Conservation (phyloP, 1,284 basidiomycete species). For the Pseudozyma thailandica region DNA sequence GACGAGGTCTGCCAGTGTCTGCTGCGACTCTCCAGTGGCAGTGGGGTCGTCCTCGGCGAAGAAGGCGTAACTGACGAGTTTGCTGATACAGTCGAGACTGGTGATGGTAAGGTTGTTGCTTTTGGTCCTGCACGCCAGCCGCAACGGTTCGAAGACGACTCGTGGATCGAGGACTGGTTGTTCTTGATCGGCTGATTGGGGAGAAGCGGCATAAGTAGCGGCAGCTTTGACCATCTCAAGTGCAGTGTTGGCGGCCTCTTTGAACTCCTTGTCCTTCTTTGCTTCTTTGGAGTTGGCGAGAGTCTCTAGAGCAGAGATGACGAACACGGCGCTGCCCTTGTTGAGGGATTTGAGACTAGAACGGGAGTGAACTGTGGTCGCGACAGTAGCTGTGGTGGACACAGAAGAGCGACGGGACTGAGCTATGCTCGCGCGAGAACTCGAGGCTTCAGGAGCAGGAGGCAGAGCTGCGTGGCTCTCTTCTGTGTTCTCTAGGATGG, state of each 20-base stretch:
- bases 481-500: slow-evolving; percentile 7
- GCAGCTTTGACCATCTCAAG: slow-evolving; percentile 65
- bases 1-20: slow-evolving; percentile 62
- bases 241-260: slow-evolving; percentile 54
- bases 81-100: slow-evolving; percentile 66
- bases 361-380: slow-evolving; percentile 49
- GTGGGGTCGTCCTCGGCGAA: slow-evolving; percentile 64
- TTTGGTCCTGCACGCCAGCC: slow-evolving; percentile 61
- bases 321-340: slow-evolving; percentile 64
- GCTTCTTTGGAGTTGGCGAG: slow-evolving; percentile 62
- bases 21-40: slow-evolving; percentile 31
- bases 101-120: slow-evolving; percentile 62
- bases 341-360: slow-evolving; percentile 55
- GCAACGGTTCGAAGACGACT: slow-evolving; percentile 66
- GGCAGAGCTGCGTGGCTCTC: slow-evolving; percentile 2
- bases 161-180: slow-evolving; percentile 60
- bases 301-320: slow-evolving; percentile 63
- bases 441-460: slow-evolving; percentile 14
- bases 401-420: slow-evolving; percentile 42
- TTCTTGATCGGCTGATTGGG: slow-evolving; percentile 25
- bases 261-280: slow-evolving; percentile 60
- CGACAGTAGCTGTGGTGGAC: slow-evolving; percentile 41
- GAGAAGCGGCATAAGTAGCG: slow-evolving; percentile 24
- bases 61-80: slow-evolving; percentile 67
- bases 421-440: slow-evolving; percentile 35